Base-by-base conservation (phyloP, 805 yeast genomes). In the Pichia membranifaciens region DNA sequence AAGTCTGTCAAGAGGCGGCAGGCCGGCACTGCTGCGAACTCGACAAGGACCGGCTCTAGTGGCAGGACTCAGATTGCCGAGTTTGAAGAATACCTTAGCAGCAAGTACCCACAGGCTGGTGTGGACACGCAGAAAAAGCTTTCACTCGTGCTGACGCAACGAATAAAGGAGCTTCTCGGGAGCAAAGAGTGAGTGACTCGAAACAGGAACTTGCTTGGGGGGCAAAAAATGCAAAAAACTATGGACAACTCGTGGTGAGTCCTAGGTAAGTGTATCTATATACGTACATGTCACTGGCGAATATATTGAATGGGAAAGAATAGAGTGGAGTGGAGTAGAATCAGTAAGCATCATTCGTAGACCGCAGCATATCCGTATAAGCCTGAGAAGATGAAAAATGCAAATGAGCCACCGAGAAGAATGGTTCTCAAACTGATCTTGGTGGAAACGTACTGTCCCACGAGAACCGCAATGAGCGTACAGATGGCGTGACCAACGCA, bases 381-480 rank as follows among this genome's bases (percentile, higher is more conserved):
- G 32, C 89, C 58, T 8, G 96, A 81, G 66, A 93, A 93, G 18
- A 87, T 62, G 54, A 89, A 76, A 69, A 93, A 93, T 8, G 96
- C 91, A 44, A 73, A 66, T 7, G 97, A 86, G 38, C 99, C 99
- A 42, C 93, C 89, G 43, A 93, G 69, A 1, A 98, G 89, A 53
- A 93, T 91, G 32, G 83, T 87, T 69, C 96, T 81, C 87, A 93
- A 81, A 53, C 95, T 84, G 52, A 93, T 87, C 64, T 81, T 84
- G 35, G 89, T 78, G 33, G 99, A 98, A 51, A 93, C 73, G 49
- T 87, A 74, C 68, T 85, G 86, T 28, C 99, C 99, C 43, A 98
- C 97, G 47, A 87, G 43, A 39, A 91, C 95, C n/a, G 99, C 98
- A 50, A 88, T 78, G 31, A 78, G 79, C 0, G 97, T 87, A 69